Base-by-base conservation (phyloP, 2,329 filamentous ascomycete genomes). In the Amauroascus verrucosus region DNA sequence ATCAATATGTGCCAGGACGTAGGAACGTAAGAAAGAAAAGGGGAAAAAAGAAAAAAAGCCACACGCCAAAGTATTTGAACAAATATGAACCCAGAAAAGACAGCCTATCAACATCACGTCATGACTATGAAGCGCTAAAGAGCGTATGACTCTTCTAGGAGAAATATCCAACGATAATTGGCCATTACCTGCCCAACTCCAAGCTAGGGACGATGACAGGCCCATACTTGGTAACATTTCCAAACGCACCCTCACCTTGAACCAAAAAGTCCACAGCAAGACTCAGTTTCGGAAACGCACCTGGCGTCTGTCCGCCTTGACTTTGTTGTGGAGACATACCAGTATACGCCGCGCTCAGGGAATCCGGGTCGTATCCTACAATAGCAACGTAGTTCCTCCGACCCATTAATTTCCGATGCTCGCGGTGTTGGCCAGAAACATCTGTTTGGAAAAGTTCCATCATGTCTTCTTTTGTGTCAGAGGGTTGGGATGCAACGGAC, bases 401-500 rank as follows among this genome's bases (percentile, higher is more conserved):
- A 0, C 85, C 88, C 89, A 98, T 98, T 49, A 98, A 79, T 64
- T 91, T 86, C 73, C 90, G 90, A 65, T 90, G 77, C 68, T 96
- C 91, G 45, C 90, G 79, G 0, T 83, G 76, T 33, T 81, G 76
- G n/a, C 93, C 91, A 51, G 84, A 88, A 14, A 93, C 88, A 62
- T 98, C 93, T 6, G 85, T 87, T 63, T 93, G 88, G 78, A 98
- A 98, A 60, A 98, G 94, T 74, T 98, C 93, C 86, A 98, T 95
- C 93, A 98, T 98, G 71, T 98, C 93, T 70, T 98, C 93, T 71
- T 98, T 97, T 45, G 93, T 98, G 67, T 98, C 93, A 1, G 84
- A 85, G 0, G 85, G 83, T 59, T 69, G 63, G 7, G 81, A 80
- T 54, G 88, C 82, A 1, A 78, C 77, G 56, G 75, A 79, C 58